These are phyloP conservation scores for Penicillium argentinense DNA, from an alignment of 495 filamentous ascomycete species.

Conservation along the genomic window DNA sequence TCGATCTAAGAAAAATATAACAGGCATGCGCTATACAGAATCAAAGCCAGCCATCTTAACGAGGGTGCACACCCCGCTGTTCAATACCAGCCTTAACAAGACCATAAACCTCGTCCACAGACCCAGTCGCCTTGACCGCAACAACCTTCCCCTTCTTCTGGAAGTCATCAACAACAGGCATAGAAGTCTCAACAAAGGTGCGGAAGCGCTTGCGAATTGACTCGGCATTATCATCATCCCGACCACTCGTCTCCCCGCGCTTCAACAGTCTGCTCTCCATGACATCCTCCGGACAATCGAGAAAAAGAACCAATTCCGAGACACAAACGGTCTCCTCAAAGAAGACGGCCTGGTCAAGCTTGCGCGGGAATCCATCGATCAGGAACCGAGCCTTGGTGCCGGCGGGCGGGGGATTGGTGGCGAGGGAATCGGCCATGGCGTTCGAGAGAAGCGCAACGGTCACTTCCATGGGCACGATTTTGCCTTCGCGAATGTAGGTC, in stretches of 20 bases:
- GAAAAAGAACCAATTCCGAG: slow-evolving; percentile 81
- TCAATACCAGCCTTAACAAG: slow-evolving; percentile 58
- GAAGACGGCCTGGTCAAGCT: slow-evolving; percentile 92
- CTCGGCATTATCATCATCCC: slow-evolving; percentile 91
- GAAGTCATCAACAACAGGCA: slow-evolving; percentile 92
- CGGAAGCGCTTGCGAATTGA: slow-evolving; percentile 94
- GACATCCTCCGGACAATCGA: slow-evolving; percentile 83
- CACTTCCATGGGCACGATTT: slow-evolving; percentile 97
- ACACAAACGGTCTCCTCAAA: slow-evolving; percentile 89
- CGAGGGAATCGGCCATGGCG: slow-evolving; percentile 71
- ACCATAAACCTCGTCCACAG: slow-evolving; percentile 73
- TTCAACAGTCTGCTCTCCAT: slow-evolving; percentile 83
- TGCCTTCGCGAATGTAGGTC: slow-evolving; percentile 84
- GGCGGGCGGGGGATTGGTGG: slow-evolving; percentile 14
- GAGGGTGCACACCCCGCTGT: slow-evolving; percentile 42
- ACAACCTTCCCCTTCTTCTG: slow-evolving; percentile 75
- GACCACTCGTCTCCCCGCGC: slow-evolving; percentile 86
- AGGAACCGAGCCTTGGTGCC: slow-evolving; percentile 62
- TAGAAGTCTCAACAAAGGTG: slow-evolving; percentile 90
- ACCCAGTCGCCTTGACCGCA: slow-evolving; percentile 65
- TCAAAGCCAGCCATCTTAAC: slow-evolving; percentile 15
- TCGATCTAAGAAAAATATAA: too few relatives aligned
- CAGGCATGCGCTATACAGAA: slow-evolving; percentile 12
- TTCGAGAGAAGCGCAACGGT: slow-evolving; percentile 93
- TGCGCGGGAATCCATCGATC: slow-evolving; percentile 92